Evolutionary conservation across 257 asterid genomes (phyloP), one percentile per base, ranked within the genome.

Genomic region (Nicotiana tabacum): DNA sequence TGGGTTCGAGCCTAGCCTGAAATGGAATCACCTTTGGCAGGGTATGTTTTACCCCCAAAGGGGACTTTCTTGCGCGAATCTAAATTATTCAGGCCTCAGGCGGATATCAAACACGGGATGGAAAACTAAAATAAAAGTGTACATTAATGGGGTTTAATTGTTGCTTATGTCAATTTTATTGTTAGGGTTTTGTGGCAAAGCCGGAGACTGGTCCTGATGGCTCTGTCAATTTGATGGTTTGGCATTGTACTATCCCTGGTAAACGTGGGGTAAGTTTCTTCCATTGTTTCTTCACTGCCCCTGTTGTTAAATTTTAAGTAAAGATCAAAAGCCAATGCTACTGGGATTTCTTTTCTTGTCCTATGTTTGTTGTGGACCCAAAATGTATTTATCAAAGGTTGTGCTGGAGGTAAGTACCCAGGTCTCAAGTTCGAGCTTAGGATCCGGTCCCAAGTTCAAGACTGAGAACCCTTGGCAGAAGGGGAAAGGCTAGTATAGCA

Each of bases 181-280:
- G 58, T 37, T 84, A 86, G 89, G 89, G 87, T 81, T 86, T 86
- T 72, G 85, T 86, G 48, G 89, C 89, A 17, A 86, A 74, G 84
- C 84, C 85, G 21, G 89, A 82, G 66, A 83, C 89, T 6, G 78
- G 68, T 60, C 32, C 85, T 2, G 87, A 86, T 82, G 85, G 85
- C 29, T 65, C 82, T 6, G 77, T 78, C 18, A 86, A 86, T 77
- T 56, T 86, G 81, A 86, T 86, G 89, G 77, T 81, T 8, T 86
- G 87, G 87, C 87, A 64, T 69, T 86, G 89, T 83, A 77, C 46
- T 55, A 77, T 86, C 18, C 89, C 87, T 65, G 89, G 89, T 58
- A 86, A 83, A 83, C 35, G 83, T 57, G 87, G 82, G 82, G 87
- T 86, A 83, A 27, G 87, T 57, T 7, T 67, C 27, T 33, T 10